Percentiles rank a stretch among this genome's conserved stretches.
Conservation (phyloP, 768 basidiomycete species). For the Psilocybe cyanescens region DNA sequence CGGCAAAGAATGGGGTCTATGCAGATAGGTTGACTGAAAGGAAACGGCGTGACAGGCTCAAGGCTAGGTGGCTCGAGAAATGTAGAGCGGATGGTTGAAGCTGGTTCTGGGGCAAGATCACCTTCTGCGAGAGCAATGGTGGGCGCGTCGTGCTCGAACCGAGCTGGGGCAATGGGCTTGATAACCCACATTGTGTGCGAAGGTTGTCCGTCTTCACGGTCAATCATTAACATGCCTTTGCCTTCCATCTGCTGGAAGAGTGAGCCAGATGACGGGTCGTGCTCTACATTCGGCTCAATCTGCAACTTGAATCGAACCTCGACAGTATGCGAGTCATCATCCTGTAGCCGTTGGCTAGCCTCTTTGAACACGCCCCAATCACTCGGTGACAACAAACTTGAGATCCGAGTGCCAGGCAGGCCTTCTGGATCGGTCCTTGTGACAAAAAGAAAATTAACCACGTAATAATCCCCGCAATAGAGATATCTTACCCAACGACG, state of each 20-base stretch:
- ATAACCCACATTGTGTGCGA: conserved; percentile 99
- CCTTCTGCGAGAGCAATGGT: conserved; percentile 58
- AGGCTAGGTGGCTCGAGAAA: conserved; percentile 36
- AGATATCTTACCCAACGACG: conserved; percentile 76
- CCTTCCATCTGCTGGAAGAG: conserved; percentile 92
- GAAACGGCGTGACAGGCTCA: conserved; percentile 71
- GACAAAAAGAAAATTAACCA: not conserved
- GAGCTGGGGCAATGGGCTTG: conserved; percentile 76
- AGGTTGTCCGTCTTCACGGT: conserved; percentile 83
- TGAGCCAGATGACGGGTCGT: conserved; percentile 54
- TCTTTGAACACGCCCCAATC: conserved; percentile 87
- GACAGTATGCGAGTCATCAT: conserved; percentile 93
- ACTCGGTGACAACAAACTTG: conserved; percentile 74
- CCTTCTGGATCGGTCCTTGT: conserved; percentile 82
- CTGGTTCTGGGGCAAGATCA: conserved; percentile 46
- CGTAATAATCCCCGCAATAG: not conserved
- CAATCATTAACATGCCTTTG: conserved; percentile 98
- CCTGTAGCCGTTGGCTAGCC: conserved; percentile 82
- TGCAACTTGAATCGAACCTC: conserved; percentile 90
- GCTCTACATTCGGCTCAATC: conserved; percentile 64
- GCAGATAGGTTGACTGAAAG: conserved; percentile 77
- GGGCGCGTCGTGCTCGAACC: conserved; percentile 69
- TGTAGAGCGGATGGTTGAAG: conserved; percentile 41
- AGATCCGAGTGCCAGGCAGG: conserved; percentile 79
- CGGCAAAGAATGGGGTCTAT: conserved; percentile 89